Evolutionary conservation across 192 early-diverging fungal genomes (phyloP), one percentile per base, ranked within the genome.

Genomic region (Chytriomyces confervae): DNA sequence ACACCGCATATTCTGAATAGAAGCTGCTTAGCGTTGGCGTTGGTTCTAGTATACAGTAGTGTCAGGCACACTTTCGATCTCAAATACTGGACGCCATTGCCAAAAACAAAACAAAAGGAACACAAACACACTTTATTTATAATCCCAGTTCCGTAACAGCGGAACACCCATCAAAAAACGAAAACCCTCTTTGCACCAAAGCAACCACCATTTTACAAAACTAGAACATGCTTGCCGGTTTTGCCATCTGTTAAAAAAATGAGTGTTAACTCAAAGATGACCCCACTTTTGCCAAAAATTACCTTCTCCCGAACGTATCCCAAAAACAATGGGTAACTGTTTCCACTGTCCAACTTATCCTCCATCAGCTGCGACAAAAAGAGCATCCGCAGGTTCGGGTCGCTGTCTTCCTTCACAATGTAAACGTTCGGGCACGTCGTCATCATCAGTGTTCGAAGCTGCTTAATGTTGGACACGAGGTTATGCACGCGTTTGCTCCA

Each of bases 381-480:
- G 92, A 89, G 88, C 84, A 93, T 85, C 6, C 97, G 89, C 72
- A 96, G 69, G 6, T 83, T 86, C 24, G 92, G 90, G 72, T 97
- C 95, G 16, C 93, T 94, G 77, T 98, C 96, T 80, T 98, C 96
- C 84, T 95, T 95, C 62, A 95, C 90, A 60, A 98, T 81, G 78
- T 93, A 94, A 20, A 95, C 75, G 24, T 91, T 86, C 4, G 96
- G 94, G 66, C 86, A 91, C 73, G 69, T 89, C 86, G 82, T 93
- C 76, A 44, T 89, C 84, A 70, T 79, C 71, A 80, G 69, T 36
- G 93, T 83, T 50, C 94, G 89, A 76, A 88, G 82, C 62, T 91
- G 86, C 16, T 91, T 89, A 45, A 95, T 82, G 63, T 91, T 92
- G 43, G 87, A 87, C 77, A 98, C 84, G 49, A 98, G 88, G 80